Conservation (phyloP, 208 protist species). For the Crithidia acanthocephali region DNA sequence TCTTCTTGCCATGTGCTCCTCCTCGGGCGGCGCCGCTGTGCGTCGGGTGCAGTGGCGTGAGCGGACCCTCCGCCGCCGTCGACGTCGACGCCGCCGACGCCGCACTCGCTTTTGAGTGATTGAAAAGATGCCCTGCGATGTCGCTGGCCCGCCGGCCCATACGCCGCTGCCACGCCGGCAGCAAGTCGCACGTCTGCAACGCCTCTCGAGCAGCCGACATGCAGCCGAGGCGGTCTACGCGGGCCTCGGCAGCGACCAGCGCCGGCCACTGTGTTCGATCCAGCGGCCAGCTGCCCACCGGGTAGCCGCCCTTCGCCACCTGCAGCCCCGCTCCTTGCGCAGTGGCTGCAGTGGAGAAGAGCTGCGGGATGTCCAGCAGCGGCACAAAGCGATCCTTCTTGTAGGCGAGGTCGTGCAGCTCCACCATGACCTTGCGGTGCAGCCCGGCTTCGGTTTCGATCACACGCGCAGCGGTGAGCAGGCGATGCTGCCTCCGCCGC, state of each 20-base stretch:
- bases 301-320: neutral
- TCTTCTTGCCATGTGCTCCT: neutral
- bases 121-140: neutral
- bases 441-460: conserved; percentile 46
- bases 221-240: conserved; percentile 27
- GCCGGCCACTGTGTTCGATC: conserved; percentile 25
- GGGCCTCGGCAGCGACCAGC: neutral
- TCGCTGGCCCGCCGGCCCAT: conserved; percentile 17
- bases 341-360: conserved; percentile 25
- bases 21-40: neutral
- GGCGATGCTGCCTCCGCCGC: conserved; percentile 38
- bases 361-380: conserved; percentile 43
- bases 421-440: conserved; percentile 40
- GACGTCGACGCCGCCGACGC: neutral
- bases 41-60: neutral
- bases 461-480: conserved; percentile 43
- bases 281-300: conserved; percentile 36
- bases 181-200: conserved; percentile 15
- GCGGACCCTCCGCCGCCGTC: neutral
- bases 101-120: neutral
- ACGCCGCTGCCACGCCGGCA: conserved; percentile 31
- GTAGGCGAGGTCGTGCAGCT: conserved; percentile 46
- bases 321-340: neutral
- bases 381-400: conserved; percentile 50
- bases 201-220: conserved; percentile 33